Percentiles rank a stretch among this genome's conserved stretches.
Evolutionary conservation across 108 stramenopile genomes (phyloP).

Genomic region (Nannochloropsis granulata): DNA sequence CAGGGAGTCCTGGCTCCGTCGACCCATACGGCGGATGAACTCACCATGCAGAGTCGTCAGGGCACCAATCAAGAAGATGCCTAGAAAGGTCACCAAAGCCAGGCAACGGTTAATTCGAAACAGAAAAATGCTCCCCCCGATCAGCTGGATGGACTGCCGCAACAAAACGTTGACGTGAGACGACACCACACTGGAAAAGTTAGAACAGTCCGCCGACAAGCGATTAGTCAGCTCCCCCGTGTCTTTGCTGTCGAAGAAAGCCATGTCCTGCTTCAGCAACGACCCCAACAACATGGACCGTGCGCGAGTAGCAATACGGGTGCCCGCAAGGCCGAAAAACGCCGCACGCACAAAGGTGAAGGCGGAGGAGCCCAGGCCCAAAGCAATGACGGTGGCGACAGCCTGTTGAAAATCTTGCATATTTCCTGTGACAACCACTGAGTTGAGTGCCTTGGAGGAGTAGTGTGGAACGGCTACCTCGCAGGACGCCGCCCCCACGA

Average conservation of each 20-base stretch:
- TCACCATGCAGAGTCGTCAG: neutral
- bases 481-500: slow-evolving; percentile 6
- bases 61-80: neutral
- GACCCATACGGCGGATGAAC: neutral
- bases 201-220: neutral
- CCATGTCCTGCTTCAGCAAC: slow-evolving; percentile 16
- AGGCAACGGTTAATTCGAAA: neutral
- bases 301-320: slow-evolving; percentile 1
- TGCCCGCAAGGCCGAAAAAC: slow-evolving; percentile 23
- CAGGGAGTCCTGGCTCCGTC: neutral
- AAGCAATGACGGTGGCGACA: slow-evolving; percentile 8
- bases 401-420: neutral
- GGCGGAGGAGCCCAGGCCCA: slow-evolving; percentile 4
- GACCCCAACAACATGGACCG: slow-evolving; percentile 9
- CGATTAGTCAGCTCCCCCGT: neutral
- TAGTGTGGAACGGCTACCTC: slow-evolving; percentile 18
- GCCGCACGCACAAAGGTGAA: slow-evolving; percentile 11
- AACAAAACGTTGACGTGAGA: neutral
- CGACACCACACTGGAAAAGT: neutral
- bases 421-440: neutral
- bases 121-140: neutral
- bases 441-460: slow-evolving; percentile 5
- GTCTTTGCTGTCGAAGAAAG: neutral
- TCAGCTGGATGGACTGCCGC: neutral
- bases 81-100: neutral